Conservation (phyloP, 805 yeast species). For the Candida sanyiensis region DNA sequence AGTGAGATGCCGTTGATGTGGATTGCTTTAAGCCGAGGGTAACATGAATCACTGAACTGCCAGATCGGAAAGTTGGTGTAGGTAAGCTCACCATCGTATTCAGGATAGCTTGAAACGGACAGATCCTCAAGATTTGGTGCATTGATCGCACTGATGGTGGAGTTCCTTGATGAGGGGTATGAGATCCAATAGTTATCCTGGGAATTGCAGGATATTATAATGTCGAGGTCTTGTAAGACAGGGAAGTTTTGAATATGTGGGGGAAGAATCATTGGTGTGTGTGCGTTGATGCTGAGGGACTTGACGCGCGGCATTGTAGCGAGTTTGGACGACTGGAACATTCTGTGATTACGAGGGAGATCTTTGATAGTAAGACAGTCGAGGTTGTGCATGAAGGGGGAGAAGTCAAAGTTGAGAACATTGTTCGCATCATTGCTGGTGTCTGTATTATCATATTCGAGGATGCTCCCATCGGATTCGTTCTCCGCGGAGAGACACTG, state of each 20-base stretch:
- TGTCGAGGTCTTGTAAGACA: background rate
- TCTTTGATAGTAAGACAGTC: constrained; percentile 1
- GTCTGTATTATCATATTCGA: too few relatives aligned
- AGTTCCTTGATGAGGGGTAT: background rate
- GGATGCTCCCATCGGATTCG: too few relatives aligned
- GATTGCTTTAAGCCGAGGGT: background rate
- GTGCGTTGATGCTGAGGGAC: background rate
- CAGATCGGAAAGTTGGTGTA: constrained; percentile 3
- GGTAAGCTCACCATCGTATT: background rate
- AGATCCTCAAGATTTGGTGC: constrained; percentile 2
- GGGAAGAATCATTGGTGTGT: background rate
- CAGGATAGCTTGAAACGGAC: background rate
- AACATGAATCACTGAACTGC: background rate
- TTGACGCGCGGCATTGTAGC: background rate
- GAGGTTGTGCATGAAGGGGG: constrained; percentile 1
- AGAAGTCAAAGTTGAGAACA: constrained; percentile 3
- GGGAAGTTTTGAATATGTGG: constrained; percentile 2
- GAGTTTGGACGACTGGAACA: constrained; percentile 1
- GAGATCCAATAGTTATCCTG: background rate
- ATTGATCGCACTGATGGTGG: background rate
- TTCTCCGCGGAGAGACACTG: background rate
- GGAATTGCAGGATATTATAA: background rate
- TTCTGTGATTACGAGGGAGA: constrained; percentile 1
- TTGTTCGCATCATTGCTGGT: background rate
- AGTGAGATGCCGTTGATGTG: background rate